These are phyloP conservation scores for Sarocladiaceae sp. DNA, from an alignment of 2,329 filamentous ascomycete species.

Conservation along the genomic window DNA sequence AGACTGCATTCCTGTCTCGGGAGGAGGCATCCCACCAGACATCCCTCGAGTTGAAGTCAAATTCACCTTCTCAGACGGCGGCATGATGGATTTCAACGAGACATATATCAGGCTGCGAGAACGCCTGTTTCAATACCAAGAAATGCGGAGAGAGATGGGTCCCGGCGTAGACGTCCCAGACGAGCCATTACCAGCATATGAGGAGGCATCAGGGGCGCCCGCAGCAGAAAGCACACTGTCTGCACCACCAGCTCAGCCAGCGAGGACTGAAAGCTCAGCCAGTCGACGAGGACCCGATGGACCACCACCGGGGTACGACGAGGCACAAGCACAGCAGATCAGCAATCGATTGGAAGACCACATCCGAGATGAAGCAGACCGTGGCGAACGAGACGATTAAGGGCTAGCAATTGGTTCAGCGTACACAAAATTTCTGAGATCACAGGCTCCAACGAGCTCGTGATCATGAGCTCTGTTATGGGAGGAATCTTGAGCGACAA, in stretches of 20 bases:
- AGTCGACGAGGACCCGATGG: constrained; percentile 55
- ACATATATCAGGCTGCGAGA: constrained; percentile 83
- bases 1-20: constrained; percentile 72
- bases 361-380: constrained; percentile 69
- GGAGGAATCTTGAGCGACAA: too few species aligned
- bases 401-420: not conserved
- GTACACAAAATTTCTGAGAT: too few species aligned
- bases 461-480: too few species aligned
- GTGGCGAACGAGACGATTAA: constrained; percentile 33
- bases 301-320: constrained; percentile 87
- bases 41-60: constrained; percentile 74
- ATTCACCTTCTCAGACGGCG: constrained; percentile 89
- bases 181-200: constrained; percentile 86
- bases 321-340: constrained; percentile 72
- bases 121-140: constrained; percentile 73
- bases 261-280: constrained; percentile 31
- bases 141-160: constrained; percentile 67
- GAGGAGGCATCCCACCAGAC: constrained; percentile 75
- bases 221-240: constrained; percentile 14
- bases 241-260: constrained; percentile 17
- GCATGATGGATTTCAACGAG: constrained; percentile 86
- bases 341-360: constrained; percentile 61
- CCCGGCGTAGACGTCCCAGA: constrained; percentile 64
- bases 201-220: constrained; percentile 46
- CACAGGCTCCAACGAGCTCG: too few species aligned